Conservation (phyloP, 768 basidiomycete species). For the Serpula lacrymans region DNA sequence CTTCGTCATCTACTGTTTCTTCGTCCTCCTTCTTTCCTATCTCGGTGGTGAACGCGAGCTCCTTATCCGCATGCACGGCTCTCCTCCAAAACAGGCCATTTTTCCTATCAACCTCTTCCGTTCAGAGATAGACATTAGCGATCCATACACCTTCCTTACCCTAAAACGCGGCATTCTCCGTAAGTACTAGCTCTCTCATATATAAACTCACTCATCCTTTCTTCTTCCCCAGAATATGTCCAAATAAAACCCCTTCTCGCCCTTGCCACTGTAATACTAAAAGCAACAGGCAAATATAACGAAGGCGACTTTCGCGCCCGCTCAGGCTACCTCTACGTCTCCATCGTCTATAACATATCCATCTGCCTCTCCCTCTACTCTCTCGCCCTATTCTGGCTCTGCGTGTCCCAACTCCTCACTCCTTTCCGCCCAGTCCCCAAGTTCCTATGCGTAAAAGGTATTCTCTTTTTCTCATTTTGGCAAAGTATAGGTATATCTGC, state of each 20-base stretch:
- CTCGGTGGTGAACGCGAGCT: slow-evolving; percentile 93
- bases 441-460: slow-evolving; percentile 98
- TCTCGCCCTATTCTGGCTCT: slow-evolving; percentile 96
- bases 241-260: slow-evolving; percentile 94
- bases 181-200: slow-evolving; percentile 30
- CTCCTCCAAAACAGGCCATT: slow-evolving; percentile 82
- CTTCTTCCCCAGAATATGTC: slow-evolving; percentile 76
- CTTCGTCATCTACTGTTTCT: slow-evolving; percentile 94
- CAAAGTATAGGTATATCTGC: slow-evolving; percentile 84
- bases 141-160: slow-evolving; percentile 91
- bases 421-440: slow-evolving; percentile 88
- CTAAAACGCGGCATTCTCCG: slow-evolving; percentile 95
- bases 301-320: slow-evolving; percentile 84
- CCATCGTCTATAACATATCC: slow-evolving; percentile 78
- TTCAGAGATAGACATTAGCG: slow-evolving; percentile 86
- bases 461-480: slow-evolving; percentile 99
- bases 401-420: slow-evolving; percentile 82
- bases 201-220: slow-evolving; percentile 5
- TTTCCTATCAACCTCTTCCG: slow-evolving; percentile 86
- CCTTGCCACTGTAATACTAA: slow-evolving; percentile 77
- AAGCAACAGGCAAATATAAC: slow-evolving; percentile 81
- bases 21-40: slow-evolving; percentile 75
- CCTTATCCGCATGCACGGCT: slow-evolving; percentile 86
- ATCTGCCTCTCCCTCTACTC: slow-evolving; percentile 85
- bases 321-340: slow-evolving; percentile 91